Conservation (phyloP, 805 yeast genomes). For the Cyberlindnera galapagoensis region DNA sequence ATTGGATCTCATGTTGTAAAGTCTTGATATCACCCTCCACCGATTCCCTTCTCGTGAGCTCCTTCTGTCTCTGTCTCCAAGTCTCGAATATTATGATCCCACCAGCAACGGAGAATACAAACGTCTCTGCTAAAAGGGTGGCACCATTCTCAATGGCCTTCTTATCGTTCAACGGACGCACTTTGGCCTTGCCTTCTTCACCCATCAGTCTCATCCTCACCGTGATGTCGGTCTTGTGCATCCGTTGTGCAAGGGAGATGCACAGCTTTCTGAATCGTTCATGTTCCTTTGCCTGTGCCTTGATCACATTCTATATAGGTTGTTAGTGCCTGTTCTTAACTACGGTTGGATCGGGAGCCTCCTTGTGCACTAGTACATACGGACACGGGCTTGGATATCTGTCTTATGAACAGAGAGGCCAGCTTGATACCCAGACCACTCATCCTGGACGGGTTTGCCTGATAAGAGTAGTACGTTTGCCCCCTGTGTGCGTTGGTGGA, state of each 20-base stretch:
- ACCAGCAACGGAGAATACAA: constrained; percentile 78
- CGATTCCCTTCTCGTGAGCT: constrained; percentile 50
- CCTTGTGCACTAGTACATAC: no score
- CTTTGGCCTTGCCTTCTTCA: constrained; percentile 31
- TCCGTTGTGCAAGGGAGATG: constrained; percentile 61
- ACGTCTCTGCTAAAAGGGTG: constrained; percentile 65
- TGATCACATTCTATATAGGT: constrained; percentile 42
- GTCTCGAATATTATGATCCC: constrained; percentile 67
- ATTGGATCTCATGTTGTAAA: constrained; percentile 64
- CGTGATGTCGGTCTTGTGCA: constrained; percentile 59
- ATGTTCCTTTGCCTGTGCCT: constrained; percentile 70
- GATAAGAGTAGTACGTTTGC: no score
- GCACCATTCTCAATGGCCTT: constrained; percentile 83
- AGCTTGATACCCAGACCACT: constrained; percentile 73
- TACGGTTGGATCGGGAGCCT: no score
- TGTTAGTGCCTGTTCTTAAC: not conserved
- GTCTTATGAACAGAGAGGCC: constrained; percentile 63
- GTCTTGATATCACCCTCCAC: constrained; percentile 68
- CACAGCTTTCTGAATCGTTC: constrained; percentile 56
- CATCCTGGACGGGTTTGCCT: no score
- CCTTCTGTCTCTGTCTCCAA: constrained; percentile 59
- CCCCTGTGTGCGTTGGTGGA: no score
- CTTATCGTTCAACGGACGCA: constrained; percentile 75
- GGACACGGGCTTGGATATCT: constrained; percentile 76
- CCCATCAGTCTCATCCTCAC: constrained; percentile 49